Conservation (phyloP, 225 moss, liverwort and hornwort species). For the Pseudisothecium myosuroides region DNA sequence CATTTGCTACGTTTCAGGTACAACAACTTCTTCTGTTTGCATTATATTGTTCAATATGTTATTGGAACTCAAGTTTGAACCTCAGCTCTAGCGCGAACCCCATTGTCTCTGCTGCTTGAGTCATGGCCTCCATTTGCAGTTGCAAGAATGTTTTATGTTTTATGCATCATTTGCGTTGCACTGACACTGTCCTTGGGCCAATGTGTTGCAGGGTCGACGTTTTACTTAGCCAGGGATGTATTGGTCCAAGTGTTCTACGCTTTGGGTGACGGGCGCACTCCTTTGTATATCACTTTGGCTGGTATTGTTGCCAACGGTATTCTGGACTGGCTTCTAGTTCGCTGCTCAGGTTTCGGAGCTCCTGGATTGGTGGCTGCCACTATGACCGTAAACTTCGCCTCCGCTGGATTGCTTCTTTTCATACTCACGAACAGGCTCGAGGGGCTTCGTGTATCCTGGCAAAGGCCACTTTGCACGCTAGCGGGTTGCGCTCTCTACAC, state of each 20-base stretch:
- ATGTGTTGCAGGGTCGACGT: constrained; percentile 51
- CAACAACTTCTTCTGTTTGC: not conserved
- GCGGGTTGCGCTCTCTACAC: constrained; percentile 25
- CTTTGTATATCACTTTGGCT: constrained; percentile 54
- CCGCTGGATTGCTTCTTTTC: constrained; percentile 51
- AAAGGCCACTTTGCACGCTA: constrained; percentile 33
- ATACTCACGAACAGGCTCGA: constrained; percentile 43
- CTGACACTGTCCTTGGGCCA: not conserved
- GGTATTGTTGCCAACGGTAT: constrained; percentile 65
- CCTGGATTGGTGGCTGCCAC: constrained; percentile 87
- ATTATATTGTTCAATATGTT: not conserved
- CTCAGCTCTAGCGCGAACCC: not conserved
- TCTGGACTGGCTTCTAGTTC: constrained; percentile 84
- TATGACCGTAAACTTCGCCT: constrained; percentile 66
- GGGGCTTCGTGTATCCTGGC: constrained; percentile 53
- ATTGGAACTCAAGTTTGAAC: not conserved
- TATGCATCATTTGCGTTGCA: not conserved
- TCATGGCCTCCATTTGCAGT: not conserved
- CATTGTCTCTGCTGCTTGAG: not conserved
- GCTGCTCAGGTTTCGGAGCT: constrained; percentile 66
- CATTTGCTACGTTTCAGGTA: constrained; percentile 65
- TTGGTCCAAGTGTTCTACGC: constrained; percentile 85
- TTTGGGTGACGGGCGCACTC: constrained; percentile 68
- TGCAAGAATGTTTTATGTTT: not conserved
- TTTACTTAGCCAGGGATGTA: constrained; percentile 71